A percentile compares a stretch with the other conserved stretches of the same genome.
These are phyloP conservation scores for Eucalyptus caleyi DNA, from an alignment of 345 rosid species.

Conservation along the genomic window DNA sequence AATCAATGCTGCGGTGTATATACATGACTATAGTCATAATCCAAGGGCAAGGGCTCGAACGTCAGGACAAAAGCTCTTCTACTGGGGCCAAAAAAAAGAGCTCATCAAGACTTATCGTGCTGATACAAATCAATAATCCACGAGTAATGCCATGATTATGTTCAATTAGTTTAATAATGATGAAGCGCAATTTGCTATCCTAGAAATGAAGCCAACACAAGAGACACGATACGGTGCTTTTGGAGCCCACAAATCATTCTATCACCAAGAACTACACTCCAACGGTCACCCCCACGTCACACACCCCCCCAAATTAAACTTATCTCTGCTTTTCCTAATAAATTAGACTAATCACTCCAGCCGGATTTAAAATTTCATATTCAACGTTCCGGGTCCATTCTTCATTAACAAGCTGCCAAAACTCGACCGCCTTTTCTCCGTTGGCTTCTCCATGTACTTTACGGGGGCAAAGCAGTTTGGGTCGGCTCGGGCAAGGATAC, in stretches of 20 bases:
- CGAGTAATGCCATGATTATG: neutral
- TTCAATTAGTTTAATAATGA: neutral
- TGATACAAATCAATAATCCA: slow-evolving; percentile 2
- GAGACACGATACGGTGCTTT: slow-evolving; percentile 13
- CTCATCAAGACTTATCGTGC: neutral
- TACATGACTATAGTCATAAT: neutral
- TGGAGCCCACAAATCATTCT: slow-evolving; percentile 26
- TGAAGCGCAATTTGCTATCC: neutral
- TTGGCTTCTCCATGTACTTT: slow-evolving; percentile 16
- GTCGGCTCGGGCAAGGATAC: neutral
- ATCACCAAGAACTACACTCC: slow-evolving; percentile 20
- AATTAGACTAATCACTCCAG: slow-evolving; percentile 6
- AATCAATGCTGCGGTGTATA: neutral
- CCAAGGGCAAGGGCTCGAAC: neutral
- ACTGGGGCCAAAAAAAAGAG: neutral
- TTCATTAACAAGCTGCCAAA: slow-evolving; percentile 19
- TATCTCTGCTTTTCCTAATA: neutral
- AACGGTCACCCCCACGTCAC: slow-evolving; percentile 10
- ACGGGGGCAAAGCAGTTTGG: neutral
- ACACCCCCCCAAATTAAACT: neutral
- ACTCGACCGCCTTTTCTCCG: slow-evolving; percentile 27
- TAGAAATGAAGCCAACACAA: slow-evolving; percentile 5
- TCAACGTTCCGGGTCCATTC: slow-evolving; percentile 4
- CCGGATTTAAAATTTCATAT: slow-evolving; percentile 6
- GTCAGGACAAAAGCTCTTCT: neutral